phyloP scores from a whole-genome alignment of 164 flowering plant species.

The Vitis rotundifolia region DNA sequence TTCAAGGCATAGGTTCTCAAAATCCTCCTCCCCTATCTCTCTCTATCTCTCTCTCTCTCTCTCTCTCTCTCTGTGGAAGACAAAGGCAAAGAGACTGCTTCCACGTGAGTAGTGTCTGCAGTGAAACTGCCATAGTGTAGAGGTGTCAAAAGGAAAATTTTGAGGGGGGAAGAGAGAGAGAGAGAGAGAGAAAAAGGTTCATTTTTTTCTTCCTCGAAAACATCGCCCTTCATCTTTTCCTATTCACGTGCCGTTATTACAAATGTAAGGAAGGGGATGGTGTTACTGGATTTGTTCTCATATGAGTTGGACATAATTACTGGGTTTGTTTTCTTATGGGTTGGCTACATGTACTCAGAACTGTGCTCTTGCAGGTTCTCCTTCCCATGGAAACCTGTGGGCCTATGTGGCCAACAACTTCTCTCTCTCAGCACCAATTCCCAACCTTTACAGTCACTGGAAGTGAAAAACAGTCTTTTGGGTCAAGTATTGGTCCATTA shows the following conservation, averaged over 20 bases:
- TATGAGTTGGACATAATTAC: slow-evolving; percentile 28
- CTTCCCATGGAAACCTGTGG: slow-evolving; percentile 32
- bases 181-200: neutral
- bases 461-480: too few species aligned
- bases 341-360: slow-evolving; percentile 43
- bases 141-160: neutral
- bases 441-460: slow-evolving; percentile 10
- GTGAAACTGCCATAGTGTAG: slow-evolving; percentile 24
- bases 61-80: slow-evolving; percentile 18
- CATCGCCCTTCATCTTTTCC: slow-evolving; percentile 29
- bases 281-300: slow-evolving; percentile 44
- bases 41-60: slow-evolving; percentile 7
- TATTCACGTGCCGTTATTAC: slow-evolving; percentile 49
- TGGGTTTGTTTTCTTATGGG: slow-evolving; percentile 55
- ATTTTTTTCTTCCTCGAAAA: slow-evolving; percentile 15
- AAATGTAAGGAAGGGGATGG: slow-evolving; percentile 19
- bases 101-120: slow-evolving; percentile 32
- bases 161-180: neutral
- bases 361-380: slow-evolving; percentile 30
- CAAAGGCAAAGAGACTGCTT: slow-evolving; percentile 14
- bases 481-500: neutral
- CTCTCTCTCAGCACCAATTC: slow-evolving; percentile 17
- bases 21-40: neutral
- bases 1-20: too few species aligned
- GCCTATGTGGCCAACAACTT: slow-evolving; percentile 14